Evolutionary conservation across 1,284 basidiomycete species (phyloP), one percentile per base, ranked within the genome.

Genomic region (Gastroboletus turbinatus): DNA sequence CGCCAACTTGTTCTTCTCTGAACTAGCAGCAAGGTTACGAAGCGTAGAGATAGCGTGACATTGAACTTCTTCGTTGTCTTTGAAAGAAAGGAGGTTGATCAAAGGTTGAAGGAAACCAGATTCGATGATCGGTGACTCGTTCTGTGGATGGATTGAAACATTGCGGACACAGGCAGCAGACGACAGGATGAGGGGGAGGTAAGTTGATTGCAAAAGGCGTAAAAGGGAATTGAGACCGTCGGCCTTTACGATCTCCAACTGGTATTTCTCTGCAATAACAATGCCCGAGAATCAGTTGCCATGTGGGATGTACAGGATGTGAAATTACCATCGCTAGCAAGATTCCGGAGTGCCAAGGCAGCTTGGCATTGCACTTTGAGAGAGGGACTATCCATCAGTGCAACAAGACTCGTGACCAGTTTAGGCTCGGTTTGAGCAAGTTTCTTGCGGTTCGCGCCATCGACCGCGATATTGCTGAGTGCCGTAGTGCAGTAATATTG

Each of bases 401-500:
- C 87, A 38, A 99, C 97, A 36, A 99, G 81, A 71, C 94, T 98
- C 53, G 94, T 84, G 2, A 99, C 96, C 21, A 99, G 81, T 69
- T 95, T 96, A 10, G 96, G 96, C 74, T 99, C 96, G 59, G 86
- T 93, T 70, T 92, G 87, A 1, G 96, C 94, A 23, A 99, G 82
- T 76, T 97, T 97, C 82, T 96, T 97, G 61, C 96, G 84, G 76
- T 99, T 99, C 58, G 79, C 77, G 52, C 92, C 90, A 76, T 98
- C 95, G 7, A 98, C 95, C 39, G 97, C 97, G 66, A 99, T 99
- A 74, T 99, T 99, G 72, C 93, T 96, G 60, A 99, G 77, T 0
- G 97, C 97, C 25, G 97, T 99, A 7, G 97, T 99, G 76, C 97
- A 99, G 73, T 99, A 99, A 72, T 99, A 99, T 75, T 99, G 97